phyloP scores from a whole-genome alignment of 2,329 filamentous ascomycete genomes.

The Daldinia sp. region DNA sequence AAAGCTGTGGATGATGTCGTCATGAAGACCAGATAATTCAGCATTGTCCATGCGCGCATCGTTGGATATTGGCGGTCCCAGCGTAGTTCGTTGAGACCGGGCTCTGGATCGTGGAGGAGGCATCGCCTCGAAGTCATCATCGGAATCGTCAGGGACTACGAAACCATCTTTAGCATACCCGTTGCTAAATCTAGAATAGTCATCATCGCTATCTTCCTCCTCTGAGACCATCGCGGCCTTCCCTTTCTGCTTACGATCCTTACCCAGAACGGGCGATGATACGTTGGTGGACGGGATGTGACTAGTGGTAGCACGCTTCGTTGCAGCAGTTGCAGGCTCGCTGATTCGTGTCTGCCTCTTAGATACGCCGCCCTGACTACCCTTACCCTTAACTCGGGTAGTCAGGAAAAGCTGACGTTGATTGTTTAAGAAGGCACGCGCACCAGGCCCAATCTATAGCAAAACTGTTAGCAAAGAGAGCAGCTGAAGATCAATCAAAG shows the following conservation, averaged over 20 bases:
- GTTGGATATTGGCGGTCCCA: constrained; percentile 70
- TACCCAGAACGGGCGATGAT: constrained; percentile 64
- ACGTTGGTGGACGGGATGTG: constrained; percentile 61
- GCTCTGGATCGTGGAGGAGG: constrained; percentile 50
- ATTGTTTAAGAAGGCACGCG: constrained; percentile 59
- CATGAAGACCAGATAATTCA: constrained; percentile 69
- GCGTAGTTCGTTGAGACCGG: constrained; percentile 55
- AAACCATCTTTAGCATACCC: constrained; percentile 61
- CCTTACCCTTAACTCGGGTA: constrained; percentile 54
- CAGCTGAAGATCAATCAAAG: background rate
- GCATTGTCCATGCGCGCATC: constrained; percentile 65
- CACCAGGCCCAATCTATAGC: constrained; percentile 56
- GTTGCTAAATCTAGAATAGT: constrained; percentile 53
- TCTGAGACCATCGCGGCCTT: constrained; percentile 53
- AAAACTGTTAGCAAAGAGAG: constrained; percentile 43
- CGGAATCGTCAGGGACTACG: constrained; percentile 55
- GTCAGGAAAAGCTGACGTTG: constrained; percentile 59
- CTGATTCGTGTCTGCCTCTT: constrained; percentile 54
- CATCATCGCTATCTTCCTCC: constrained; percentile 55
- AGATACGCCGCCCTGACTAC: constrained; percentile 50
- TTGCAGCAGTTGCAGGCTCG: constrained; percentile 53
- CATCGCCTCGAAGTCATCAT: constrained; percentile 62
- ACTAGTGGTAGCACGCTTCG: constrained; percentile 36
- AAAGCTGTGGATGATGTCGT: constrained; percentile 73
- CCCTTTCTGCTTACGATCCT: constrained; percentile 52